phyloP scores from a whole-genome alignment of 228 moss, liverwort and hornwort species.

The Sphagnum magellanicum region DNA sequence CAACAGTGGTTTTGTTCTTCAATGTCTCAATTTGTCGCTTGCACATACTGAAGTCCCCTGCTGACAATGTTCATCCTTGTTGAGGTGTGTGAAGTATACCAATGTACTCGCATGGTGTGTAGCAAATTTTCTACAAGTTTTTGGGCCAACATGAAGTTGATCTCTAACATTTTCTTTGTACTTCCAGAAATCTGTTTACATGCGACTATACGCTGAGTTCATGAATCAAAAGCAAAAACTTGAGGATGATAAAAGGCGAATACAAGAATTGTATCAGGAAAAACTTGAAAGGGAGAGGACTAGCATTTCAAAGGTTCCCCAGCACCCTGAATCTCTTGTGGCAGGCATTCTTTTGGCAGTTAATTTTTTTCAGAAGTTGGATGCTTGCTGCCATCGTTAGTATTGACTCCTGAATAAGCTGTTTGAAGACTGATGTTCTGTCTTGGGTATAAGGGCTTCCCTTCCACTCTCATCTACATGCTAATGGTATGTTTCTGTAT shows the following conservation, averaged over 20 bases:
- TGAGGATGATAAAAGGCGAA: slow-evolving; percentile 36
- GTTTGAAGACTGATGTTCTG: too few relatives aligned
- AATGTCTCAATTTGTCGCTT: neutral
- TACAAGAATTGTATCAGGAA: slow-evolving; percentile 47
- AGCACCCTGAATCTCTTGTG: neutral
- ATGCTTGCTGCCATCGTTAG: too few relatives aligned
- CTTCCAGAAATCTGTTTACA: slow-evolving; percentile 63
- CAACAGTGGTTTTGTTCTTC: neutral
- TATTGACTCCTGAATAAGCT: too few relatives aligned
- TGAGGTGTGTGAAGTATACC: neutral
- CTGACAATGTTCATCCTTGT: neutral
- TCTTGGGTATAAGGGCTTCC: too few relatives aligned
- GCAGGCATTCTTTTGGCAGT: neutral
- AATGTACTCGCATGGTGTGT: too few relatives aligned
- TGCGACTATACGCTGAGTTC: slow-evolving; percentile 81
- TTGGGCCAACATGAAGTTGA: neutral
- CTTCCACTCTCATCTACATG: too few relatives aligned
- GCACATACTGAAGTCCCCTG: neutral
- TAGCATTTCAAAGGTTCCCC: slow-evolving; percentile 48
- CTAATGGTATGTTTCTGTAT: too few relatives aligned
- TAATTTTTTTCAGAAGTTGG: too few relatives aligned
- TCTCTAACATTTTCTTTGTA: neutral
- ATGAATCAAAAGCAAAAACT: slow-evolving; percentile 53
- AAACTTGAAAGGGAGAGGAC: slow-evolving; percentile 57
- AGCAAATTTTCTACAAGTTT: too few relatives aligned